Base-by-base conservation (phyloP, 2,329 filamentous ascomycete genomes). In the Cryphonectria nitschkei region DNA sequence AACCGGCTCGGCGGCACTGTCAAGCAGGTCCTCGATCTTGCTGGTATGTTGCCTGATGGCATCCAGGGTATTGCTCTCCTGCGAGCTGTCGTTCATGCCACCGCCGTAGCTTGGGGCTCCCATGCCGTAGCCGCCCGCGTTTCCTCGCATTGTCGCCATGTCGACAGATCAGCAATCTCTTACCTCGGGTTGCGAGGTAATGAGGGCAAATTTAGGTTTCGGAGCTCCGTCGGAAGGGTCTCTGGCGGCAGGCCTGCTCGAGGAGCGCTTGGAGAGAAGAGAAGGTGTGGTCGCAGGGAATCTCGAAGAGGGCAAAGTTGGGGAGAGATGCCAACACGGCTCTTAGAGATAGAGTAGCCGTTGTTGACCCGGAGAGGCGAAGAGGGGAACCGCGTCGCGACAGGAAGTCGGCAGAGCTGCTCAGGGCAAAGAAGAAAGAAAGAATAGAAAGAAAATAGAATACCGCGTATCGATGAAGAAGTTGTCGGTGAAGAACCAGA, bases 21-120 rank as follows among this genome's bases (percentile, higher is more conserved):
- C 96, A 79, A 99, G 83, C 80, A 93, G 84, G 80, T 99, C 96
- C 84, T 99, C 96, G 75, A 99, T 95, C 88, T 98, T 98, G 91
- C 93, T 97, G 67, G 96, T 99, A 83, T 98, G 95, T 81, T 94
- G 90, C 74, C 96, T 89, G 79, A 99, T 94, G 77, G 93, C 88
- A 81, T 98, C 96, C 76, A 99, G 89, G 70, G 92, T 90, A 81
- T 89, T 93, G 65, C 91, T 88, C 77, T 94, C 91, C 79, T 87
- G 88, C 70, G 86, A 88, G 71, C 86, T 88, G 75, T 92, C 87
- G 75, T 77, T 84, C 72, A 90, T 88, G 78, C 91, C 91, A 80
- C 96, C 88, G 83, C 95, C 93, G 84, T 97, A 97, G 82, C 92
- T 92, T 37, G 70, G 68, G 78, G 93, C 69, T 64, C 71, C 71